Evolutionary conservation across 176 grass and related monocot species (phyloP).

Genomic region (Poa pratensis): DNA sequence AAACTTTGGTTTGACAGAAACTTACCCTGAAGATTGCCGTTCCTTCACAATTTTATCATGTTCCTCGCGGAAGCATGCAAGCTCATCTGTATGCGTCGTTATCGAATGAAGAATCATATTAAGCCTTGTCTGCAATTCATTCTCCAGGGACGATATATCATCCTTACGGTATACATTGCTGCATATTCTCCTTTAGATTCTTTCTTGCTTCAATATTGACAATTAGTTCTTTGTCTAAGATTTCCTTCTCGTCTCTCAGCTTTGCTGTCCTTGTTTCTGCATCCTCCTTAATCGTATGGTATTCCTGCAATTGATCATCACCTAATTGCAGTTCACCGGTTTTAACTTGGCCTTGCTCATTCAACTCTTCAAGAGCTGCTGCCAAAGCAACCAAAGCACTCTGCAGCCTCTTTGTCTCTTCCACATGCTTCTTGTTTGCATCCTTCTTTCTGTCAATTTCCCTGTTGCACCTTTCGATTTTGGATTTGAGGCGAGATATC

Average conservation of each 20-base stretch:
- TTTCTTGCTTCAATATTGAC: slow-evolving; percentile 82
- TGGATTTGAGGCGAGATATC: slow-evolving; percentile 84
- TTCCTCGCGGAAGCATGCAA: slow-evolving; percentile 58
- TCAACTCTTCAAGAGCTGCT: slow-evolving; percentile 56
- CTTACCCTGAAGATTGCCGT: slow-evolving; percentile 77
- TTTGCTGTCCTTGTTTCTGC: slow-evolving; percentile 94
- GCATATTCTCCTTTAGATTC: slow-evolving; percentile 89
- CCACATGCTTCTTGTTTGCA: slow-evolving; percentile 70
- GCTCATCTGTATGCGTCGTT: slow-evolving; percentile 64
- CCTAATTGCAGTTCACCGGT: slow-evolving; percentile 70
- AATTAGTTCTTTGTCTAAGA: slow-evolving; percentile 80
- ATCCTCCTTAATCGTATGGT: slow-evolving; percentile 91
- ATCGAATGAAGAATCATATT: slow-evolving; percentile 63
- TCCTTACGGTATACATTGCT: slow-evolving; percentile 60
- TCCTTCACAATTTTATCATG: slow-evolving; percentile 66
- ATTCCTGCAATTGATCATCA: slow-evolving; percentile 70
- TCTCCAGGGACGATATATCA: slow-evolving; percentile 74
- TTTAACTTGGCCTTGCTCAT: slow-evolving; percentile 69
- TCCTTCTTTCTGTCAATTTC: slow-evolving; percentile 90
- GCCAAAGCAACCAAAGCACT: slow-evolving; percentile 67
- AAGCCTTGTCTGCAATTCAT: slow-evolving; percentile 59
- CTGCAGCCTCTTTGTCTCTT: slow-evolving; percentile 67
- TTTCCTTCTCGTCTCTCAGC: slow-evolving; percentile 94
- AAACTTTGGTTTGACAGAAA: slow-evolving; percentile 19
- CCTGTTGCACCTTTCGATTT: slow-evolving; percentile 86